These are phyloP conservation scores for Teratosphaeria nubilosa DNA, from an alignment of 2,329 filamentous ascomycete genomes.

Conservation along the genomic window DNA sequence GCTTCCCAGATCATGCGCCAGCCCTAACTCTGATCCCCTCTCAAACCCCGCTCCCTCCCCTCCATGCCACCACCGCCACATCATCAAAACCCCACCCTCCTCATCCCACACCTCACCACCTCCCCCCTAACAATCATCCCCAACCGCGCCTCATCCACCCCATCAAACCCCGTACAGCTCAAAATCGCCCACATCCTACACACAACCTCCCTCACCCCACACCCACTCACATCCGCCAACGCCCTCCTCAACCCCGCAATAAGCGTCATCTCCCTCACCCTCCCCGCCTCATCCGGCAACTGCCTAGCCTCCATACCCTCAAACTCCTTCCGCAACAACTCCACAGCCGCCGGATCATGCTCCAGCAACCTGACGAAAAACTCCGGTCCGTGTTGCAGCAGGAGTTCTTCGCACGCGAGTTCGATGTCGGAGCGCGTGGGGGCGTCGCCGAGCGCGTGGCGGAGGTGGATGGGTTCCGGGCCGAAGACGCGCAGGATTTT, in stretches of 20 bases:
- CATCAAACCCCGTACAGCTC: constrained; percentile 17
- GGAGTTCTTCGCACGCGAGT: constrained; percentile 23
- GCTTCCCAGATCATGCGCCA: too few relatives aligned
- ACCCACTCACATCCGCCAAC: constrained; percentile 15
- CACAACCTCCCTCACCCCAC: constrained; percentile 13
- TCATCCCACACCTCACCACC: constrained; percentile 1
- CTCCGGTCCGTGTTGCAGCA: constrained; percentile 20
- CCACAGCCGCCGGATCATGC: background rate
- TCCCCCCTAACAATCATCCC: constrained; percentile 9
- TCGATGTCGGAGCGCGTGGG: constrained; percentile 22
- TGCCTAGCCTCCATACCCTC: constrained; percentile 16
- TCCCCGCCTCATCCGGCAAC: constrained; percentile 10
- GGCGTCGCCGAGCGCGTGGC: constrained; percentile 9
- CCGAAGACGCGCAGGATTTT: constrained; percentile 24
- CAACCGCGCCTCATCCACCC: constrained; percentile 15
- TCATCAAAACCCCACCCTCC: constrained; percentile 1
- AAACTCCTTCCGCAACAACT: constrained; percentile 14
- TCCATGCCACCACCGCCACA: background rate
- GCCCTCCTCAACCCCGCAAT: constrained; percentile 19
- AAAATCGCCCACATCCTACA: constrained; percentile 24
- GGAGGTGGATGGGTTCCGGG: constrained; percentile 17
- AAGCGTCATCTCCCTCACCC: constrained; percentile 16
- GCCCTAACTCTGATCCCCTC: background rate
- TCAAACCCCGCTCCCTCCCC: background rate
- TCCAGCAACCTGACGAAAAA: constrained; percentile 20